Conservation (phyloP, 441 rosid species). For the Breynia disticha region DNA sequence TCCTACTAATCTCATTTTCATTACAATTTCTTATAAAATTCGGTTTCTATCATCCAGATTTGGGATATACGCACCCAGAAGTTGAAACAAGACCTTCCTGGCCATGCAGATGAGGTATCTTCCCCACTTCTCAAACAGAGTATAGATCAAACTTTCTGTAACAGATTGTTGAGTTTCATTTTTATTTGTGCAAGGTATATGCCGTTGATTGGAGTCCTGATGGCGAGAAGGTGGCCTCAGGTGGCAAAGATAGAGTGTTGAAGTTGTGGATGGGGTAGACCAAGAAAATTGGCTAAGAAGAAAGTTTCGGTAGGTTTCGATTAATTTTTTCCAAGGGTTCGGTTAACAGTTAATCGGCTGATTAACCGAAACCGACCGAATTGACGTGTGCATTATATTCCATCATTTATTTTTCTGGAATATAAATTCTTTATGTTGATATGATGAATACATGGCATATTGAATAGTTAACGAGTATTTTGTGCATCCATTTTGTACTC, state of each 20-base stretch:
- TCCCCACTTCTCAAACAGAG: neutral
- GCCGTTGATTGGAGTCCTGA: conserved; percentile 99
- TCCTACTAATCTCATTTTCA: neutral
- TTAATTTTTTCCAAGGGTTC: no score
- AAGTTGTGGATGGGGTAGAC: conserved; percentile 88
- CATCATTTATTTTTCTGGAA: no score
- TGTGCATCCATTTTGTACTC: no score
- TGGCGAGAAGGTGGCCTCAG: conserved; percentile 96
- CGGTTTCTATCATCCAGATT: conserved; percentile 28
- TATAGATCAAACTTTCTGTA: neutral
- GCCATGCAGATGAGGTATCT: conserved; percentile 89
- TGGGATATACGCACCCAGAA: conserved; percentile 79
- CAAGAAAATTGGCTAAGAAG: neutral
- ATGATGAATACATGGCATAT: no score
- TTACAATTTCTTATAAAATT: no score
- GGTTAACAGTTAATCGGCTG: no score
- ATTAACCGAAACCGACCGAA: no score
- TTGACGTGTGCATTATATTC: no score
- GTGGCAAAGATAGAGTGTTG: conserved; percentile 83
- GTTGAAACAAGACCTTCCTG: conserved; percentile 92
- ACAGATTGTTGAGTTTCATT: conserved; percentile 6
- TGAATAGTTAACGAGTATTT: no score
- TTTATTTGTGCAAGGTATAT: conserved; percentile 37
- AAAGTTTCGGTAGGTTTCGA: no score
- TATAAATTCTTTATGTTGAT: no score